A percentile compares a stretch with the other conserved stretches of the same genome.
These are phyloP conservation scores for Blastocystis sp. DNA, from an alignment of 352 stramenopile genomes.

Conservation along the genomic window DNA sequence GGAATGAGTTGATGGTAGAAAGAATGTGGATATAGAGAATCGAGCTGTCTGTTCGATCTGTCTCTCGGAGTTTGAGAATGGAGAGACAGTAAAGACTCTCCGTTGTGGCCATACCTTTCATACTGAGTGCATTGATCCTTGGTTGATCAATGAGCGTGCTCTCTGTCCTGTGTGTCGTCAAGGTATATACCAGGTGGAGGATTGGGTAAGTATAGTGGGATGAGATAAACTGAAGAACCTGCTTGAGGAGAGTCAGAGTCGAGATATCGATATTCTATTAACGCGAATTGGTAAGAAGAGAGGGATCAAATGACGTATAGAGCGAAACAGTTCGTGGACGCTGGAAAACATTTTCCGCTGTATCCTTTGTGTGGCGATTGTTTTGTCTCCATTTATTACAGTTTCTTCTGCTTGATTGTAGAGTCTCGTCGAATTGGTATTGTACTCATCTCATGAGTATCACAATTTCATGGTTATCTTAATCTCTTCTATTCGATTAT, in stretches of 20 bases:
- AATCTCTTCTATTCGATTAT: too few species aligned
- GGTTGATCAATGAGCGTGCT: constrained; percentile 84
- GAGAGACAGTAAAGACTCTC: constrained; percentile 77
- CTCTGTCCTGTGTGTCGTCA: constrained; percentile 87
- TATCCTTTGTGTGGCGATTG: constrained; percentile 10
- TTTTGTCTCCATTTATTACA: constrained; percentile 25
- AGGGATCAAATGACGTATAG: neutral
- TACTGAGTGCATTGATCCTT: constrained; percentile 84
- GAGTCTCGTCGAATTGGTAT: too few species aligned
- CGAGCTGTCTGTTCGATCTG: constrained; percentile 84
- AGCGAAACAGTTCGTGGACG: neutral
- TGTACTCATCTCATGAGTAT: too few species aligned
- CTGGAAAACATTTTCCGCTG: constrained; percentile 32
- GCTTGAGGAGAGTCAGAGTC: constrained; percentile 43
- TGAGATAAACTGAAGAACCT: neutral
- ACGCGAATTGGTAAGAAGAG: neutral
- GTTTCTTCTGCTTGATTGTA: neutral
- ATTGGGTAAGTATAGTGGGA: neutral
- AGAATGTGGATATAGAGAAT: constrained; percentile 65
- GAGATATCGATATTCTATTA: constrained; percentile 43
- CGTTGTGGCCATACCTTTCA: constrained; percentile 89
- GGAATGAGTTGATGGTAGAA: neutral
- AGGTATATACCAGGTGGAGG: constrained; percentile 75
- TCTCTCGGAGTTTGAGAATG: constrained; percentile 80
- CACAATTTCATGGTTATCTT: too few species aligned